Conservation (phyloP, 139 green algal genomes). For the Desmodesmus armatus region DNA sequence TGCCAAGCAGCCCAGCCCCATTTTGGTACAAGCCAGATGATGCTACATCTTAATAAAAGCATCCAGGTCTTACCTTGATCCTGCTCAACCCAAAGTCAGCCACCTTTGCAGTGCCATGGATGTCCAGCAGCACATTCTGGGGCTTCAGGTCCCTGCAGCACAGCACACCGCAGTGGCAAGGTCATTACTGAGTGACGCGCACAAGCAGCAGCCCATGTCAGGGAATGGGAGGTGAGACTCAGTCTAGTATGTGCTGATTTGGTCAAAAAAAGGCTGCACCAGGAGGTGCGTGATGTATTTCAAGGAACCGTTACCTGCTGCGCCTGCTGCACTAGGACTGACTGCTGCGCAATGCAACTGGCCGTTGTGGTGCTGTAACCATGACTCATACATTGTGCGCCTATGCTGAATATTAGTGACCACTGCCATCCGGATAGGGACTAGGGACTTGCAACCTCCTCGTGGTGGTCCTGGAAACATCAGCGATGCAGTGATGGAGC, state of each 20-base stretch:
- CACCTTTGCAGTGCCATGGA: conserved; percentile 23
- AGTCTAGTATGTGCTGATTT: too few species aligned
- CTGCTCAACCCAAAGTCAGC: conserved; percentile 41
- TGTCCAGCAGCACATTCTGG: conserved; percentile 41
- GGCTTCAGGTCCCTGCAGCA: conserved; percentile 44
- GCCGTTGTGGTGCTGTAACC: not conserved
- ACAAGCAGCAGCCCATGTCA: not conserved
- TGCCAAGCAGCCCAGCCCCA: not conserved
- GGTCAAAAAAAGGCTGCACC: not conserved
- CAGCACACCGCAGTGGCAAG: not conserved
- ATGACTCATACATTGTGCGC: too few species aligned
- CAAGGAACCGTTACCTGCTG: too few species aligned
- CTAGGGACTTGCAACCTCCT: too few species aligned
- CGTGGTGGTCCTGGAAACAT: too few species aligned
- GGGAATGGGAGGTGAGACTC: too few species aligned
- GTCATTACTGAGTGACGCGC: not conserved
- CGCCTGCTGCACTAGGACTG: not conserved
- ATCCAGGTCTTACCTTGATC: conserved; percentile 36
- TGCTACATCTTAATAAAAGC: not conserved
- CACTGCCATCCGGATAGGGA: too few species aligned
- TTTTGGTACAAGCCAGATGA: too few species aligned
- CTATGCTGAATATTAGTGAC: too few species aligned
- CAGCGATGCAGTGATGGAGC: too few species aligned
- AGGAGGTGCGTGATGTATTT: too few species aligned
- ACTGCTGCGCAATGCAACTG: too few species aligned